phyloP scores from a whole-genome alignment of 768 basidiomycete genomes.

The Mycena vulgaris region DNA sequence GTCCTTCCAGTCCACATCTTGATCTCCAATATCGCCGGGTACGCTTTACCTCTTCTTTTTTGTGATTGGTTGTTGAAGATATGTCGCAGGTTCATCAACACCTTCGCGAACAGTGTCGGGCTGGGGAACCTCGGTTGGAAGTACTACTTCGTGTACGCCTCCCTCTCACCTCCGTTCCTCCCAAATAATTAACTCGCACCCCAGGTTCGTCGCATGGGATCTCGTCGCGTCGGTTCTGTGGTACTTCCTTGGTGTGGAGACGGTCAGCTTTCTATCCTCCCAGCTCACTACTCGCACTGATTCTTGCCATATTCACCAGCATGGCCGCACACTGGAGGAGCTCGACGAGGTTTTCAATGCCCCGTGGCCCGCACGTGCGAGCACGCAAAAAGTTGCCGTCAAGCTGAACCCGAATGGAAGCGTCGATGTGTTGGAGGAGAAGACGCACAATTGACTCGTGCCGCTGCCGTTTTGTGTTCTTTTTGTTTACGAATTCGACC shows the following conservation, averaged over 20 bases:
- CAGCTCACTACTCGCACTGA: background rate
- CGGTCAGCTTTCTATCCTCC: constrained; percentile 24
- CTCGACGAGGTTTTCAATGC: constrained; percentile 46
- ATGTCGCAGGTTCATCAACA: constrained; percentile 41
- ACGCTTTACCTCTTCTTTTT: background rate
- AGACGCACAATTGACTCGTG: background rate
- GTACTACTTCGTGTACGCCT: constrained; percentile 45
- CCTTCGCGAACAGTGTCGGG: constrained; percentile 45
- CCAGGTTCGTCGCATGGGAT: constrained; percentile 45
- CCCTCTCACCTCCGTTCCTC: too few species aligned
- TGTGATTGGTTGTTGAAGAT: background rate
- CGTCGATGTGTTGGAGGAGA: constrained; percentile 34
- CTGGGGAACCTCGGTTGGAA: constrained; percentile 42
- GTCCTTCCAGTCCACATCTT: constrained; percentile 41
- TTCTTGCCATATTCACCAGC: background rate
- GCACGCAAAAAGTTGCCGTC: constrained; percentile 36
- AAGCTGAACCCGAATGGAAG: constrained; percentile 37
- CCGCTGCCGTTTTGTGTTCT: too few species aligned
- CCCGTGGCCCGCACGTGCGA: constrained; percentile 43
- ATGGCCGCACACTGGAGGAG: constrained; percentile 44
- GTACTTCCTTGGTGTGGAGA: constrained; percentile 46
- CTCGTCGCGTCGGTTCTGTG: constrained; percentile 40
- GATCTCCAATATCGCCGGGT: constrained; percentile 45
- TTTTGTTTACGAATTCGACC: too few species aligned
- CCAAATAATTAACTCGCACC: background rate